Percentiles rank a stretch among this genome's conserved stretches.
Evolutionary conservation across 2,329 filamentous ascomycete genomes (phyloP).

Genomic region (Byssochlamys sp.): DNA sequence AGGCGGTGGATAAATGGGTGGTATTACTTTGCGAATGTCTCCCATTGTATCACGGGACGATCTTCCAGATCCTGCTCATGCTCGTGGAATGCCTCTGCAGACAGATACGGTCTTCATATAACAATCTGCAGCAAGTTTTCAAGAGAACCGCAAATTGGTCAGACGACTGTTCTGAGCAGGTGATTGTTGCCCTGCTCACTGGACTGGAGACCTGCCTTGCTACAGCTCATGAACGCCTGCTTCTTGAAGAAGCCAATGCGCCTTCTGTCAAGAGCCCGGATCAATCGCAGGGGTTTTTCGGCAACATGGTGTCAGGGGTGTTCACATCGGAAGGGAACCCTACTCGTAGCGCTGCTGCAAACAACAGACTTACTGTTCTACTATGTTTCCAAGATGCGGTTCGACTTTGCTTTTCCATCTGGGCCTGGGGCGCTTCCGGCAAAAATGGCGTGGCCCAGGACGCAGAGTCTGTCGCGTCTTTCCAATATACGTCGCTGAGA

Average conservation of each 20-base stretch:
- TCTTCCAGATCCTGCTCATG: constrained; percentile 84
- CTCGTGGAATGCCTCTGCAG: constrained; percentile 80
- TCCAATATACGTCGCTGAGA: constrained; percentile 78
- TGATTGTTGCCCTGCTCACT: constrained; percentile 69
- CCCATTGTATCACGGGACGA: constrained; percentile 69
- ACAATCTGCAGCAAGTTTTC: constrained; percentile 50
- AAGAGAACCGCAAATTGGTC: constrained; percentile 30
- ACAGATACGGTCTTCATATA: constrained; percentile 65
- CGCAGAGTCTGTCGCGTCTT: constrained; percentile 63
- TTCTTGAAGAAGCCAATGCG: constrained; percentile 63
- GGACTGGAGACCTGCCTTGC: constrained; percentile 85
- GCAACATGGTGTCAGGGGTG: constrained; percentile 85
- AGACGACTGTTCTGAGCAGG: constrained; percentile 48
- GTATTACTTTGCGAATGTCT: constrained; percentile 73
- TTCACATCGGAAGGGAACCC: constrained; percentile 71
- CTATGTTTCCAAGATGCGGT: constrained; percentile 96
- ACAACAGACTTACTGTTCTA: constrained; percentile 83
- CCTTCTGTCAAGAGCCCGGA: constrained; percentile 67
- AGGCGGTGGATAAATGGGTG: constrained; percentile 85
- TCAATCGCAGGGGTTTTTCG: constrained; percentile 78
- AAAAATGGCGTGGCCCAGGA: constrained; percentile 45
- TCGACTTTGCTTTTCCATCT: constrained; percentile 82
- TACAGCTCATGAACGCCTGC: constrained; percentile 70
- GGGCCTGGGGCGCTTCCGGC: constrained; percentile 72
- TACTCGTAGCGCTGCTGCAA: constrained; percentile 74